Conservation (phyloP, 164 flowering plant genomes). For the Sextonia rubra region DNA sequence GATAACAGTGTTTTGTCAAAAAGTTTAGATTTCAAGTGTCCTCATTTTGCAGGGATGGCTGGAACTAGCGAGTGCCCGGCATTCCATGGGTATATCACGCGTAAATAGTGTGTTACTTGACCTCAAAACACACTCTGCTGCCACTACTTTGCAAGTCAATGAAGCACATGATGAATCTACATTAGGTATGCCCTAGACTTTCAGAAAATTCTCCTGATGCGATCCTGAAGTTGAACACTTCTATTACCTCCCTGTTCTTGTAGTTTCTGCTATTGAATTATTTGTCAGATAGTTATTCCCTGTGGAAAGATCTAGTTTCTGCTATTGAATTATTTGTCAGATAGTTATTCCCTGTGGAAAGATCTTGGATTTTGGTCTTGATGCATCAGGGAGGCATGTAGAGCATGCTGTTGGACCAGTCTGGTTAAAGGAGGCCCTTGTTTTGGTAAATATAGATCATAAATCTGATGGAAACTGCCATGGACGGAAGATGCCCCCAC, state of each 20-base stretch:
- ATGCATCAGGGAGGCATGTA: not conserved
- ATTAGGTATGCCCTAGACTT: conserved; percentile 6
- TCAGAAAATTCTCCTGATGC: not conserved
- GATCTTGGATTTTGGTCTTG: not conserved
- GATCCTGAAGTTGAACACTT: not conserved
- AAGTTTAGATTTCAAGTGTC: not conserved
- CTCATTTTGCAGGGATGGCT: conserved; percentile 61
- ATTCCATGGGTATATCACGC: conserved; percentile 77
- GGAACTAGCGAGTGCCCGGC: conserved; percentile 74
- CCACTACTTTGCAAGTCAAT: conserved; percentile 45
- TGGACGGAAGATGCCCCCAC: not conserved
- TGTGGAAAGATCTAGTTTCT: not conserved
- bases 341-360: not conserved
- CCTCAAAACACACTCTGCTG: conserved; percentile 62
- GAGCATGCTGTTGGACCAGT: not conserved
- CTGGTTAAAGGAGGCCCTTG: not conserved
- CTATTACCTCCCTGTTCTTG: not conserved
- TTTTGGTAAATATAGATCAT: not conserved
- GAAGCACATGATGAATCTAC: conserved; percentile 25
- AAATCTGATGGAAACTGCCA: not conserved
- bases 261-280: not conserved
- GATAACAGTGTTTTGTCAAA: too few species aligned
- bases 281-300: not conserved
- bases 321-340: not conserved
- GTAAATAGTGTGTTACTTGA: conserved; percentile 55